phyloP scores from a whole-genome alignment of 148 eudicot genomes.

The Vaccinium macrocarpon region DNA sequence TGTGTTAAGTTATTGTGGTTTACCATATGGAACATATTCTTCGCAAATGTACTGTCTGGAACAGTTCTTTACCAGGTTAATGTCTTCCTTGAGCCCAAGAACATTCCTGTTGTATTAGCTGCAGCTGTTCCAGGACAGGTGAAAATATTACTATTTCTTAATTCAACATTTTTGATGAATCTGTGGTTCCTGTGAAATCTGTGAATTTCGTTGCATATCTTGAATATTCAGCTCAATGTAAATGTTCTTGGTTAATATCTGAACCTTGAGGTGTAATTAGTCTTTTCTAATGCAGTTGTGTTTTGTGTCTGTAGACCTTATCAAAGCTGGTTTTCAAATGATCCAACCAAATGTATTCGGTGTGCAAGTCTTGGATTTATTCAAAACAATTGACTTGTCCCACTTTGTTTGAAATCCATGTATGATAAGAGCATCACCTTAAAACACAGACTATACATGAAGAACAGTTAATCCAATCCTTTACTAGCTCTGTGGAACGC shows the following conservation, averaged over 20 bases:
- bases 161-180: slow-evolving; percentile 1
- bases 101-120: slow-evolving; percentile 55
- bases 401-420: background rate
- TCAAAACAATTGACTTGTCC: background rate
- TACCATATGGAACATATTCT: slow-evolving; percentile 74
- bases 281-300: background rate
- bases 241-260: background rate
- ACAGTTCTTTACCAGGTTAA: slow-evolving; percentile 49
- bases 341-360: slow-evolving; percentile 1
- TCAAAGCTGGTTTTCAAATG: background rate
- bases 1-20: slow-evolving; percentile 70
- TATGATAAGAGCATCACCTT: background rate
- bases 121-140: slow-evolving; percentile 74
- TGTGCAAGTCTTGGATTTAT: background rate
- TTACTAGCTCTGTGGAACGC: background rate
- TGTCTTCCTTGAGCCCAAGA: slow-evolving; percentile 52
- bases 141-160: slow-evolving; percentile 12
- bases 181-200: background rate
- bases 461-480: background rate
- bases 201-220: background rate
- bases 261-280: background rate
- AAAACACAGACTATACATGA: background rate
- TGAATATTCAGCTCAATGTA: background rate
- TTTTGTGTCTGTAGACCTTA: background rate
- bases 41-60: slow-evolving; percentile 78